phyloP scores from a whole-genome alignment of 306 rosid genomes.

The Lathyrus sativus region DNA sequence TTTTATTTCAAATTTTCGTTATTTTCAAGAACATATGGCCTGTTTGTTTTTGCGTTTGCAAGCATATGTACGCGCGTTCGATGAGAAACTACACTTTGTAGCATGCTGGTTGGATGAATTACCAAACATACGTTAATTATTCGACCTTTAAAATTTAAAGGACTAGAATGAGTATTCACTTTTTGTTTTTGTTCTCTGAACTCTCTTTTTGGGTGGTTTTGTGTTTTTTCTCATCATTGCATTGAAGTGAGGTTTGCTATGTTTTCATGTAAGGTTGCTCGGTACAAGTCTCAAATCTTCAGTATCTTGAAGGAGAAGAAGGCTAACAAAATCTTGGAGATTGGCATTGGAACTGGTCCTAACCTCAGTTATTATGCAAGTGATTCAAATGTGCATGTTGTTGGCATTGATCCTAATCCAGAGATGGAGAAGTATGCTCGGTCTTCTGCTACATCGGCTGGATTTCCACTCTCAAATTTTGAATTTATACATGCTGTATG shows the following conservation, averaged over 20 bases:
- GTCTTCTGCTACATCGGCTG: conserved; percentile 59
- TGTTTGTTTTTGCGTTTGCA: too few relatives aligned
- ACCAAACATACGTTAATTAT: too few relatives aligned
- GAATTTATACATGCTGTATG: conserved; percentile 80
- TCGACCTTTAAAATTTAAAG: too few relatives aligned
- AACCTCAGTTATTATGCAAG: conserved; percentile 69
- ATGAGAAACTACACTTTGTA: too few relatives aligned
- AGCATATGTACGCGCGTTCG: too few relatives aligned
- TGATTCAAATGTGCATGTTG: conserved; percentile 52
- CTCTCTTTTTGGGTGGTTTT: not conserved
- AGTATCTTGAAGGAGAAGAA: conserved; percentile 68
- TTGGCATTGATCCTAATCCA: conserved; percentile 78
- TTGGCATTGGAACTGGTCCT: conserved; percentile 89
- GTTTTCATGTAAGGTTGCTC: conserved; percentile 62
- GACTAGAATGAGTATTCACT: too few relatives aligned
- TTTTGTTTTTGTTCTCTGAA: not conserved
- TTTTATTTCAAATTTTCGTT: not conserved
- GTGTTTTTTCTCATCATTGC: conserved; percentile 1
- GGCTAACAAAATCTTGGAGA: conserved; percentile 69
- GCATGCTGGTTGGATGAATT: too few relatives aligned
- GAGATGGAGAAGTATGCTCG: conserved; percentile 88
- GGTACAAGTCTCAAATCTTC: conserved; percentile 66
- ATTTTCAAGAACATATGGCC: too few relatives aligned
- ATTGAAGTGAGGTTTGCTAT: conserved; percentile 1
- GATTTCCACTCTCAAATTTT: conserved; percentile 63